Conservation (phyloP, 257 asterid genomes). For the Eustoma russellianum region DNA sequence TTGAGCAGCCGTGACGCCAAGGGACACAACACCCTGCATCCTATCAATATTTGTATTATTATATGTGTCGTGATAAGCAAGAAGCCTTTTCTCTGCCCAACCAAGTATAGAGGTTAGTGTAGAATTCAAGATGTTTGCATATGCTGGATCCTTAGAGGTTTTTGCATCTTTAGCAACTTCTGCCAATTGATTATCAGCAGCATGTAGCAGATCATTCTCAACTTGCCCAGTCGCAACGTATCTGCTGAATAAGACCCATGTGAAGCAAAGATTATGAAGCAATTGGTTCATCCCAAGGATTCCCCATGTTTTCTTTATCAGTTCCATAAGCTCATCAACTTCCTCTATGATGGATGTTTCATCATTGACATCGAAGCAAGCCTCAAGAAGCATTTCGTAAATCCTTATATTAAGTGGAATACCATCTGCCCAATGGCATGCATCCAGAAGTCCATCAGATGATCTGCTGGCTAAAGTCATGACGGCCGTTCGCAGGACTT, state of each 20-base stretch:
- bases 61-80: constrained; percentile 96
- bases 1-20: constrained; percentile 85
- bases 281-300: constrained; percentile 76
- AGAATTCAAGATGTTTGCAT: constrained; percentile 70
- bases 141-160: constrained; percentile 62
- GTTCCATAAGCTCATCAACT: constrained; percentile 92
- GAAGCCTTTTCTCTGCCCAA: constrained; percentile 97
- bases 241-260: constrained; percentile 88
- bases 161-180: constrained; percentile 94
- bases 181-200: constrained; percentile 73
- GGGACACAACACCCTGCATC: constrained; percentile 79
- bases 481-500: constrained; percentile 85
- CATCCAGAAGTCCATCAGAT: constrained; percentile 62
- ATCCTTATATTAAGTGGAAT: constrained; percentile 84
- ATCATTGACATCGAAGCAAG: constrained; percentile 72
- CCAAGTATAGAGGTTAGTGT: constrained; percentile 89
- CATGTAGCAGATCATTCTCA: constrained; percentile 61
- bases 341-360: constrained; percentile 80
- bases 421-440: constrained; percentile 99
- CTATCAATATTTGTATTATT: constrained; percentile 61
- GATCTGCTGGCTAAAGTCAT: constrained; percentile 72
- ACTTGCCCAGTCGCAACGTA: constrained; percentile 85
- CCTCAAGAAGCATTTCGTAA: constrained; percentile 84
- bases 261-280: constrained; percentile 84
- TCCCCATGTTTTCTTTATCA: constrained; percentile 91